These are phyloP conservation scores for Dichomitus squalens DNA, from an alignment of 1,284 basidiomycete genomes.

Conservation along the genomic window DNA sequence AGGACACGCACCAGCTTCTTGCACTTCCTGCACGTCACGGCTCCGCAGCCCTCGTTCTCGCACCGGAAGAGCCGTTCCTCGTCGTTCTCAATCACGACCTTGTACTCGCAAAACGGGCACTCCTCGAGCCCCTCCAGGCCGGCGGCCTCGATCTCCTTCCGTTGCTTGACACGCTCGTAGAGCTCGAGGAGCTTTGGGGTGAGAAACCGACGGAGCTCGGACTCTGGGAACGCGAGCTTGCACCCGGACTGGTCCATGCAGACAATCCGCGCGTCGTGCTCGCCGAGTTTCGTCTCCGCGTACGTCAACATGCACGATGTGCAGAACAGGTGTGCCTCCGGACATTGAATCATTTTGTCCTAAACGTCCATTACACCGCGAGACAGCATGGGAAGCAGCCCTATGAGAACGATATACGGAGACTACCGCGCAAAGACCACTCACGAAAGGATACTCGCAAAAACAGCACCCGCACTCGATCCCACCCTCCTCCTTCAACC, in stretches of 20 bases:
- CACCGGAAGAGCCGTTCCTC: constrained; percentile 82
- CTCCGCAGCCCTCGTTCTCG: constrained; percentile 70
- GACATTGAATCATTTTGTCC: constrained; percentile 84
- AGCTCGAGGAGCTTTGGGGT: constrained; percentile 63
- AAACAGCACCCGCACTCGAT: constrained; percentile 89
- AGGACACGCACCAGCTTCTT: constrained; percentile 61
- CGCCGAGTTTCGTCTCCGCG: constrained; percentile 38
- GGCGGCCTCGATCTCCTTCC: constrained; percentile 77
- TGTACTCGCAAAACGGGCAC: constrained; percentile 88
- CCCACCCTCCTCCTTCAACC: constrained; percentile 41
- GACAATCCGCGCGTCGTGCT: constrained; percentile 50
- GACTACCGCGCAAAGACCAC: constrained; percentile 33
- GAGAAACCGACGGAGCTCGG: constrained; percentile 67
- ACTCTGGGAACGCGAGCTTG: constrained; percentile 63
- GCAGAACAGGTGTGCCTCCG: constrained; percentile 67
- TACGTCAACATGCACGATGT: constrained; percentile 44
- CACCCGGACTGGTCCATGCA: constrained; percentile 85
- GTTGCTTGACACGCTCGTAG: constrained; percentile 77
- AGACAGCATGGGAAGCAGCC: background rate
- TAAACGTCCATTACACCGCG: constrained; percentile 34
- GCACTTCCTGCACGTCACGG: constrained; percentile 77
- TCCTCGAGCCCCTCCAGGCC: constrained; percentile 76
- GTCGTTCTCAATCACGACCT: constrained; percentile 76
- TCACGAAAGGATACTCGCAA: constrained; percentile 65
- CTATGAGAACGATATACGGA: constrained; percentile 2